Evolutionary conservation across 306 rosid species (phyloP).

Genomic region (Dicorynia guianensis): DNA sequence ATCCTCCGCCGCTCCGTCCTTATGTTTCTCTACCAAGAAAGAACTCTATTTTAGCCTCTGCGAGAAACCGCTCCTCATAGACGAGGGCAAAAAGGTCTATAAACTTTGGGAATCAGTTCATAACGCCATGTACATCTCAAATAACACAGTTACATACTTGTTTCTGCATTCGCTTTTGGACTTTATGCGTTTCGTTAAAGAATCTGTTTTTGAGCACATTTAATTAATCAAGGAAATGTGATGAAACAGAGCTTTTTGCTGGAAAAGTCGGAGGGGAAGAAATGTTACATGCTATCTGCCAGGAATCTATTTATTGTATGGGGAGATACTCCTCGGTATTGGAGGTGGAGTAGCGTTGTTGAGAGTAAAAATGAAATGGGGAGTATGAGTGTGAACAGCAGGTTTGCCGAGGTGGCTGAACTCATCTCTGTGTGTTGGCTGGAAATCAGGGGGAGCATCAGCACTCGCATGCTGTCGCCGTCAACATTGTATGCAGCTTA

Average conservation of each 20-base stretch:
- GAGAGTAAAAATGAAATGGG: too few relatives aligned
- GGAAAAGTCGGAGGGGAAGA: conserved; percentile 70
- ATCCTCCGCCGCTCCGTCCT: neutral
- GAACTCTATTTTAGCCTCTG: conserved; percentile 59
- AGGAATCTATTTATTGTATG: conserved; percentile 67
- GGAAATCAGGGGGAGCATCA: conserved; percentile 71
- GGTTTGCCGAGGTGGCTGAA: conserved; percentile 78
- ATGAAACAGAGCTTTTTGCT: conserved; percentile 67
- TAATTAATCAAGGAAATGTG: neutral
- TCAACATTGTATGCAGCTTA: conserved; percentile 63
- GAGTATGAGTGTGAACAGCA: neutral
- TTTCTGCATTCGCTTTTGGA: too few relatives aligned
- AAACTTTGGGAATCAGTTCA: neutral
- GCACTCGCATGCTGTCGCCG: conserved; percentile 60
- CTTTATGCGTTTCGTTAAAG: too few relatives aligned
- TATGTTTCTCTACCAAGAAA: conserved; percentile 52
- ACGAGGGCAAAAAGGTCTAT: conserved; percentile 66
- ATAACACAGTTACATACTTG: too few relatives aligned
- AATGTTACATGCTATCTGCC: conserved; percentile 77
- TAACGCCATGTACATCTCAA: too few relatives aligned
- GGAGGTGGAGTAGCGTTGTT: conserved; percentile 58
- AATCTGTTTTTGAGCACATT: too few relatives aligned
- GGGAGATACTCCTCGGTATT: conserved; percentile 79
- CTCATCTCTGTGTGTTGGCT: conserved; percentile 79
- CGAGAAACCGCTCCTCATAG: conserved; percentile 60